A percentile compares a stretch with the other conserved stretches of the same genome.
These are phyloP conservation scores for Tetrahymena elliotti DNA, from an alignment of 73 alveolate genomes.

Conservation along the genomic window DNA sequence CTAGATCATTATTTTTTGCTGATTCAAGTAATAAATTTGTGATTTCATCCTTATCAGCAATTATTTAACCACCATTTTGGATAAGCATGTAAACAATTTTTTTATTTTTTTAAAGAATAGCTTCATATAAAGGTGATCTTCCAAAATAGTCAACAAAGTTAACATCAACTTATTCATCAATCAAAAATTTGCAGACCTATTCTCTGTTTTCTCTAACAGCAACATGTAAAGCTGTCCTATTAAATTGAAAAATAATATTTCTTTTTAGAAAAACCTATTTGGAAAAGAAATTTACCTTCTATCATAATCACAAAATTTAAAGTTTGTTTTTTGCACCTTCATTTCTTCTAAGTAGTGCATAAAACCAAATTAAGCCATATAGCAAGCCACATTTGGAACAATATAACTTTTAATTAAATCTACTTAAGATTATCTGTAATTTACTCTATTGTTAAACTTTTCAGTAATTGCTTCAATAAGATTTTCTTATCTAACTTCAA, in stretches of 20 bases:
- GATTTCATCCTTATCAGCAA: slow-evolving; percentile 9
- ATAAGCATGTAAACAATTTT: slow-evolving; percentile 1
- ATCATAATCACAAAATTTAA: slow-evolving; percentile 34
- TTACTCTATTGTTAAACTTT: background rate
- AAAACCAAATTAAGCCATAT: slow-evolving; percentile 21
- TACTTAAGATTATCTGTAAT: background rate
- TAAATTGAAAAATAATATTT: background rate
- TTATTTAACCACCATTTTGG: slow-evolving; percentile 20
- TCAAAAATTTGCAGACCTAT: slow-evolving; percentile 5
- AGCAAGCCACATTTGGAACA: slow-evolving; percentile 36
- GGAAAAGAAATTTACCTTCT: background rate
- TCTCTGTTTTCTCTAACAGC: slow-evolving; percentile 10
- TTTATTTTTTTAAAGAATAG: slow-evolving; percentile 5
- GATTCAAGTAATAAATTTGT: slow-evolving; percentile 14
- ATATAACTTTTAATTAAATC: slow-evolving; percentile 20
- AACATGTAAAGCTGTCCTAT: slow-evolving; percentile 24
- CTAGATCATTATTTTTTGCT: slow-evolving; percentile 6
- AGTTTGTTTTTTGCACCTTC: slow-evolving; percentile 1
- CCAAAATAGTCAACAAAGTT: slow-evolving; percentile 31
- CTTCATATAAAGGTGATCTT: slow-evolving; percentile 26
- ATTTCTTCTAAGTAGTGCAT: slow-evolving; percentile 14
- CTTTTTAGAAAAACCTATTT: background rate
- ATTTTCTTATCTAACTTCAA: slow-evolving; percentile 23
- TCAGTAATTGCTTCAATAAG: slow-evolving; percentile 17
- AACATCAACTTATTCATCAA: slow-evolving; percentile 22